phyloP scores from a whole-genome alignment of 352 stramenopile genomes.

The Globisporangium abappressorium region DNA sequence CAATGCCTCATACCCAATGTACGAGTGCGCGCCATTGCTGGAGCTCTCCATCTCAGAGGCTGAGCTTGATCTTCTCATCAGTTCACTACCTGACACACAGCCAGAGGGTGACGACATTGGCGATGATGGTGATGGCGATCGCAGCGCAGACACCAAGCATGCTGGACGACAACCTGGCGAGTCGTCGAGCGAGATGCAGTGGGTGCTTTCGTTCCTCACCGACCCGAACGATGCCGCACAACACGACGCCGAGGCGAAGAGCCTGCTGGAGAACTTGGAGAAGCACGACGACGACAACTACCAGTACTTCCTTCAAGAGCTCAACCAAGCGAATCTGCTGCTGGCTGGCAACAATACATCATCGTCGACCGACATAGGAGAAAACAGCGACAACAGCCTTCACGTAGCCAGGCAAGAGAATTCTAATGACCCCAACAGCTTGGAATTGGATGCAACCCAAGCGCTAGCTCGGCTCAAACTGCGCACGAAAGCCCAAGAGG shows the following conservation, averaged over 20 bases:
- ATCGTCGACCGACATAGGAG: background rate
- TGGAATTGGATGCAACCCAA: background rate
- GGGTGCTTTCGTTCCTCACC: conserved; percentile 62
- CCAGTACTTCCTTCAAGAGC: conserved; percentile 62
- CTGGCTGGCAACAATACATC: background rate
- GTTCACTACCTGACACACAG: conserved; percentile 23
- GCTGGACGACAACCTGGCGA: background rate
- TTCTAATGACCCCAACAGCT: background rate
- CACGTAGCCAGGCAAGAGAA: background rate
- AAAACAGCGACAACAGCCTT: background rate
- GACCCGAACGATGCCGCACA: conserved; percentile 43
- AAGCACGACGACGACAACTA: conserved; percentile 69
- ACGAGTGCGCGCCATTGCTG: conserved; percentile 29
- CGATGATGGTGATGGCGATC: background rate
- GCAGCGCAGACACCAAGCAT: conserved; percentile 16
- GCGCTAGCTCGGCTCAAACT: background rate
- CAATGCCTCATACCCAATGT: background rate
- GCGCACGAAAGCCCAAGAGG: background rate
- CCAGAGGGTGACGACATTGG: background rate
- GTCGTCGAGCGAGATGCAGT: conserved; percentile 59
- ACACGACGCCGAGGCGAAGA: conserved; percentile 54
- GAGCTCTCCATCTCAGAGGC: conserved; percentile 56
- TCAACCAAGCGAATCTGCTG: conserved; percentile 47
- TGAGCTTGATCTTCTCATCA: conserved; percentile 57
- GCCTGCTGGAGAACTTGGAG: conserved; percentile 33